phyloP scores from a whole-genome alignment of 306 rosid genomes.

The Gynostemma pentaphyllum region DNA sequence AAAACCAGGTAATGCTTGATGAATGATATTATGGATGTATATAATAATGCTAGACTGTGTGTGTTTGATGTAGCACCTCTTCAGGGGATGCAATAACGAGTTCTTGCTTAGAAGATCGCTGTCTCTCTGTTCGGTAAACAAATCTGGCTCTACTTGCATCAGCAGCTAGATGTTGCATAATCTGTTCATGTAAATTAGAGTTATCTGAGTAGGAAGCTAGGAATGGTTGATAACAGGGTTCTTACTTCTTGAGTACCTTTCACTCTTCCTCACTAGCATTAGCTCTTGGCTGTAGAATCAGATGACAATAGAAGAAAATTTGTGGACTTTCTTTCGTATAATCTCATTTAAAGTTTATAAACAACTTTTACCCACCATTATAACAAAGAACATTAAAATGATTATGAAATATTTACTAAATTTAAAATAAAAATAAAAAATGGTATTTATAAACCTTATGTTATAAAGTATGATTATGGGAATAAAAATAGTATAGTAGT shows the following conservation, averaged over 20 bases:
- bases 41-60: slow-evolving; percentile 17
- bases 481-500: too few species aligned
- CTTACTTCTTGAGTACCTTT: slow-evolving; percentile 36
- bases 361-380: too few species aligned
- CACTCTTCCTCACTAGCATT: slow-evolving; percentile 51
- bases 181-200: slow-evolving; percentile 51
- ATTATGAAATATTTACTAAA: too few species aligned
- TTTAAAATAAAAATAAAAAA: too few species aligned
- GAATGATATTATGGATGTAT: slow-evolving; percentile 22
- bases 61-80: slow-evolving; percentile 24
- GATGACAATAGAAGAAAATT: too few species aligned
- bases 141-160: slow-evolving; percentile 41
- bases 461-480: too few species aligned
- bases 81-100: slow-evolving; percentile 30
- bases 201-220: slow-evolving; percentile 37
- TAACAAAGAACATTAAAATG: too few species aligned
- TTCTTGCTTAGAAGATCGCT: slow-evolving; percentile 34
- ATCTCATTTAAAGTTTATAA: too few species aligned
- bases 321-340: too few species aligned
- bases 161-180: slow-evolving; percentile 59
- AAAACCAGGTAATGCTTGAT: slow-evolving; percentile 24
- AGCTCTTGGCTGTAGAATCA: slow-evolving; percentile 61
- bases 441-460: too few species aligned
- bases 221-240: slow-evolving; percentile 23
- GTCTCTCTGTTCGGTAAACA: slow-evolving; percentile 39